These are phyloP conservation scores for Rhinocladiella similis DNA, from an alignment of 2,329 filamentous ascomycete genomes.

Conservation along the genomic window DNA sequence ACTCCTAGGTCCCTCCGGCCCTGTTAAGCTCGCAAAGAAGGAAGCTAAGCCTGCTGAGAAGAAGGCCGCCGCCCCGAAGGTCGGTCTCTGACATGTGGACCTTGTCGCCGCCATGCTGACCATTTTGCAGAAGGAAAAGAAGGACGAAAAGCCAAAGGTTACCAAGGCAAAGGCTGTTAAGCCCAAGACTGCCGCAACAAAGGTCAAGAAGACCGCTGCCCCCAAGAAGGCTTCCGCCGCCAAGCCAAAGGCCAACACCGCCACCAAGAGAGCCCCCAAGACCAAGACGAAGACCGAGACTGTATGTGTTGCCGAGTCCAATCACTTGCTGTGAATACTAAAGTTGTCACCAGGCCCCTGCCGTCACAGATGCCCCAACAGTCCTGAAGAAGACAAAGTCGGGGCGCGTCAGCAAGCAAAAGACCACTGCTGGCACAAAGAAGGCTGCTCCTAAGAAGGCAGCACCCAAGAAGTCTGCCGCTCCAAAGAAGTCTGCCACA, in stretches of 20 bases:
- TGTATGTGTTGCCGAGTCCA: constrained; percentile 22
- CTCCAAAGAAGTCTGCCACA: constrained; percentile 42
- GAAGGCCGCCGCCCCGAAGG: constrained; percentile 37
- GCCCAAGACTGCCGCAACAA: constrained; percentile 48
- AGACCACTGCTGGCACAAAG: constrained; percentile 46
- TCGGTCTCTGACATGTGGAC: constrained; percentile 6
- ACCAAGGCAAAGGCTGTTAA: constrained; percentile 39
- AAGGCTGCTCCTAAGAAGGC: constrained; percentile 49
- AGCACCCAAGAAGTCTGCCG: constrained; percentile 45
- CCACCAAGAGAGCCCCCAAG: constrained; percentile 40
- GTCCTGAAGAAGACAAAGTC: constrained; percentile 81
- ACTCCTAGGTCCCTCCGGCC: constrained; percentile 71
- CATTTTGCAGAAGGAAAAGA: constrained; percentile 29
- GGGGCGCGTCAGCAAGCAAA: constrained; percentile 76
- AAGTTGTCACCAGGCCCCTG: constrained; percentile 54
- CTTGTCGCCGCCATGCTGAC: constrained; percentile 13
- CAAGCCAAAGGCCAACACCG: constrained; percentile 55
- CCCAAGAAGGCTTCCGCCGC: constrained; percentile 56
- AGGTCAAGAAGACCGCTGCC: constrained; percentile 51
- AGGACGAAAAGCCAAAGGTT: constrained; percentile 35
- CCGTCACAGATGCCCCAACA: constrained; percentile 68
- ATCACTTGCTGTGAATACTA: constrained; percentile 19
- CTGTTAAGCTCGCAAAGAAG: constrained; percentile 91
- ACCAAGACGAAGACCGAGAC: constrained; percentile 32
- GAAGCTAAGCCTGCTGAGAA: constrained; percentile 51